Percentiles rank a stretch among this genome's conserved stretches.
Conservation (phyloP, 345 rosid genomes). For the Hypericum perforatum region DNA sequence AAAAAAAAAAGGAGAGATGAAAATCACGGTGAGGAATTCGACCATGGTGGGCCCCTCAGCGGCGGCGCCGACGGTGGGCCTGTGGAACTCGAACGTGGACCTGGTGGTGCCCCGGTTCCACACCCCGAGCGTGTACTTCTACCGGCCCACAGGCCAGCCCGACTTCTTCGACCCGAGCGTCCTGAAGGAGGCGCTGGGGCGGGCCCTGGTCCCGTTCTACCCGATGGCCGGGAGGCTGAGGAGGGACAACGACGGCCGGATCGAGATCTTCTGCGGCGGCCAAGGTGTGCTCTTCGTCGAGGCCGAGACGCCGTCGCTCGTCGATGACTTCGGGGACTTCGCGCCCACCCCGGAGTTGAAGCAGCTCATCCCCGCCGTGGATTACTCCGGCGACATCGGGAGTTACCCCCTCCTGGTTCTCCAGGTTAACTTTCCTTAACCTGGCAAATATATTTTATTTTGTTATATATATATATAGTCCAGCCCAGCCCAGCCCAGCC, state of each 20-base stretch:
- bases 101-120: conserved; percentile 40
- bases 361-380: conserved; percentile 79
- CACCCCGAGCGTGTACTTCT: conserved; percentile 65
- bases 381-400: conserved; percentile 35
- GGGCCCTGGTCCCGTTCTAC: conserved; percentile 75
- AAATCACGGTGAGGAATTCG: conserved; percentile 53
- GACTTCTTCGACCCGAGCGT: conserved; percentile 57
- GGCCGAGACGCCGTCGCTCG: conserved; percentile 17
- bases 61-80: conserved; percentile 41
- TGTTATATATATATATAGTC: too few species aligned
- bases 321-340: conserved; percentile 28
- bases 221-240: conserved; percentile 93
- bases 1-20: conserved; percentile 26
- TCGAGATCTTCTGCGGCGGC: conserved; percentile 64
- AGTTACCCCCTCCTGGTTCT: too few species aligned
- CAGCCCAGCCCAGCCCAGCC: too few species aligned
- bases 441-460: too few species aligned
- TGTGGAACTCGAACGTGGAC: conserved; percentile 88
- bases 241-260: conserved; percentile 76
- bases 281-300: too few species aligned
- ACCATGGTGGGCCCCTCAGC: conserved; percentile 64
- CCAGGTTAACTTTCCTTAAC: too few species aligned
- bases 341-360: conserved; percentile 74
- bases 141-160: conserved; percentile 48
- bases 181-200: conserved; percentile 58